Evolutionary conservation across 2,329 filamentous ascomycete species (phyloP).

Genomic region (Sporothrix phasma): DNA sequence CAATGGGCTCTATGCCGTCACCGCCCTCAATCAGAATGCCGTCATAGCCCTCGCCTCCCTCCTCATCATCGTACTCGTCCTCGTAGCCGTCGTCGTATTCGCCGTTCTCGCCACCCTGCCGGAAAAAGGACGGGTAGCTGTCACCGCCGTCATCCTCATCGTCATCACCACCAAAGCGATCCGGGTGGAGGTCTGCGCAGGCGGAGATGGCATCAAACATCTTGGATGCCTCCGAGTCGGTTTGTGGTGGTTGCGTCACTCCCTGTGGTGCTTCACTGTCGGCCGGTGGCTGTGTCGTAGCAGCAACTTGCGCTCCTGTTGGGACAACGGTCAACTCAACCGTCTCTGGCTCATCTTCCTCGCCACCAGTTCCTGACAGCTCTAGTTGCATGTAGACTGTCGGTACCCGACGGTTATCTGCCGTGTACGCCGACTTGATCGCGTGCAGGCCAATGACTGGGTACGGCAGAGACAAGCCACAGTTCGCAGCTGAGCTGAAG

Average conservation of each 20-base stretch:
- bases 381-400: conserved; percentile 60
- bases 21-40: conserved; percentile 49
- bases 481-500: conserved; percentile 47
- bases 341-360: conserved; percentile 49
- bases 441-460: conserved; percentile 67
- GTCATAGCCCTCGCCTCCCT: conserved; percentile 47
- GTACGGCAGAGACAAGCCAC: conserved; percentile 62
- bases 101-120: conserved; percentile 41
- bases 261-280: neutral
- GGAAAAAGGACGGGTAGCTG: conserved; percentile 47
- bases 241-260: conserved; percentile 20
- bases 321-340: conserved; percentile 61
- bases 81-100: conserved; percentile 41
- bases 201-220: conserved; percentile 62
- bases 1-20: conserved; percentile 39
- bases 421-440: conserved; percentile 46
- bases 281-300: neutral
- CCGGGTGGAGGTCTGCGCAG: conserved; percentile 68
- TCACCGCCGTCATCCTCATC: conserved; percentile 43
- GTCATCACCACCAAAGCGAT: conserved; percentile 50
- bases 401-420: conserved; percentile 30
- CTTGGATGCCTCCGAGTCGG: conserved; percentile 30
- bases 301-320: conserved; percentile 18
- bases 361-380: conserved; percentile 45
- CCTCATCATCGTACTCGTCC: conserved; percentile 39